Evolutionary conservation across 257 asterid genomes (phyloP).

Genomic region (Ehretia macrophylla): DNA sequence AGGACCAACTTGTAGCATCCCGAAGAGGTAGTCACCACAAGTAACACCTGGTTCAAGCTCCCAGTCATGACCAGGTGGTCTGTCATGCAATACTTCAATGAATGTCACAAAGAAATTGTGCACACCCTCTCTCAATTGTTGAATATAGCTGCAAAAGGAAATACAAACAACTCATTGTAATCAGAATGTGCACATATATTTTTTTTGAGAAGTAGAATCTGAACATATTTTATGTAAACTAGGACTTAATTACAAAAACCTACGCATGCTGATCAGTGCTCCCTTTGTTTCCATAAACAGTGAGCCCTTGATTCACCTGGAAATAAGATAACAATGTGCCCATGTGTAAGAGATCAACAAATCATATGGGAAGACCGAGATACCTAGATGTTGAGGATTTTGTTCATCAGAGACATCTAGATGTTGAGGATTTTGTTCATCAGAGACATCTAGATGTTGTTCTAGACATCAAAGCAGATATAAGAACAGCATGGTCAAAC

Average conservation of each 20-base stretch:
- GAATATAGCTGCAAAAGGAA: conserved; percentile 65
- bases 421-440: too few relatives aligned
- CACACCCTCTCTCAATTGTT: conserved; percentile 97
- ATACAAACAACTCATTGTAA: background rate
- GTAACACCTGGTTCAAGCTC: conserved; percentile 99
- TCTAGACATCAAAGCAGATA: too few relatives aligned
- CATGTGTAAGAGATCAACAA: background rate
- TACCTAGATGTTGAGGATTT: too few relatives aligned
- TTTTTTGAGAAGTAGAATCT: background rate
- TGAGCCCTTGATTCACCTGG: conserved; percentile 93
- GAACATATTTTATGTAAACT: background rate
- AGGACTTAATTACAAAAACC: conserved; percentile 22
- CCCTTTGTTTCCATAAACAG: conserved; percentile 98
- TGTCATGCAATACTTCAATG: conserved; percentile 94
- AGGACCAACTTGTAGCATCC: conserved; percentile 75
- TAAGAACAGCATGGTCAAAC: too few relatives aligned
- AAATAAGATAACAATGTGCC: conserved; percentile 10
- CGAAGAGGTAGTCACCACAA: conserved; percentile 94
- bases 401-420: too few relatives aligned
- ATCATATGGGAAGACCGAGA: too few relatives aligned
- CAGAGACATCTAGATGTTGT: too few relatives aligned
- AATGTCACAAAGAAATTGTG: conserved; percentile 93
- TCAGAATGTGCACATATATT: background rate
- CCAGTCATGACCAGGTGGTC: conserved; percentile 99
- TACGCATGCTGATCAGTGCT: conserved; percentile 99